Percentiles rank a stretch among this genome's conserved stretches.
Conservation (phyloP, 495 filamentous ascomycete species). For the Aspergillus nanangensis region DNA sequence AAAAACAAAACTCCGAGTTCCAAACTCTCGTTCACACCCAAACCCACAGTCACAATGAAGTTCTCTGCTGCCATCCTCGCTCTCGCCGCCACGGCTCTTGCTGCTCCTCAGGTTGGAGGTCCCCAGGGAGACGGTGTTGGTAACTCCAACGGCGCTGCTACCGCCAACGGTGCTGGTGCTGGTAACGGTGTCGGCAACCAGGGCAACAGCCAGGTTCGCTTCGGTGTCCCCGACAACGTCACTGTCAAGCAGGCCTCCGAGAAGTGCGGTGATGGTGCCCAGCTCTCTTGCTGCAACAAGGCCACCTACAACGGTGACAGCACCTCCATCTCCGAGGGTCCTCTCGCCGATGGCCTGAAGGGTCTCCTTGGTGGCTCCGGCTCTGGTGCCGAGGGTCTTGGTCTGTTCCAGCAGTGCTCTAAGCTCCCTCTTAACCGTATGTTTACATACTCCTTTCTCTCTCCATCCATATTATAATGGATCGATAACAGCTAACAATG, state of each 20-base stretch:
- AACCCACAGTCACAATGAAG: conserved; percentile 38
- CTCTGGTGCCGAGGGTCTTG: conserved; percentile 27
- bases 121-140: background rate
- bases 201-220: conserved; percentile 27
- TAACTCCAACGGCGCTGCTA: background rate
- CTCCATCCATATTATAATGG: background rate
- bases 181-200: conserved; percentile 23
- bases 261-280: conserved; percentile 42
- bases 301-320: conserved; percentile 41
- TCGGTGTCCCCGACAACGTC: conserved; percentile 33
- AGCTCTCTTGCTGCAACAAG: conserved; percentile 47
- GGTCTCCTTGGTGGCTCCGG: conserved; percentile 28
- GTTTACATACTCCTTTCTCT: background rate
- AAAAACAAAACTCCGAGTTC: conserved; percentile 23
- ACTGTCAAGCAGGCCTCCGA: conserved; percentile 46
- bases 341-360: conserved; percentile 25
- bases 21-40: conserved; percentile 28
- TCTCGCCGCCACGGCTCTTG: conserved; percentile 25
- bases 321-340: conserved; percentile 22
- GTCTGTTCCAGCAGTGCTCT: conserved; percentile 37
- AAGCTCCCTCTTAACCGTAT: conserved; percentile 24
- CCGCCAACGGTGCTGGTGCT: conserved; percentile 4
- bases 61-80: conserved; percentile 26
- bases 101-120: conserved; percentile 12
- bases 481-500: background rate